Base-by-base conservation (phyloP, 805 yeast genomes). In the Alloascoidea hylecoeti region DNA sequence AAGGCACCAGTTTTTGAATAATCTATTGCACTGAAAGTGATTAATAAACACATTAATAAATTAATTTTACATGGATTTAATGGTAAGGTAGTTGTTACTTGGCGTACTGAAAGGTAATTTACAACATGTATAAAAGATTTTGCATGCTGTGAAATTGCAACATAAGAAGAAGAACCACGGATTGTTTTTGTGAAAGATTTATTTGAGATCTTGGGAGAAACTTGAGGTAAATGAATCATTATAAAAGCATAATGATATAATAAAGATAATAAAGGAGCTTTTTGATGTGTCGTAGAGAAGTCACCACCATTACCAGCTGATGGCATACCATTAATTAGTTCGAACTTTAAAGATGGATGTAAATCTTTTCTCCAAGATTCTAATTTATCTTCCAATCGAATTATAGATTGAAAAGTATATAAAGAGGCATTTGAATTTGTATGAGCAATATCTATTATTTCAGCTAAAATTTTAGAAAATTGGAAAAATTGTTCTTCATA, bases 1-100 rank as follows among this genome's bases (percentile, higher is more conserved):
- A 85, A 56, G 1, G 89, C 76, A 0, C 95, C 95, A 30, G 86
- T 85, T 51, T 83, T 74, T 2, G 83, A 75, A 51, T 82, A 84
- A 44, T 85, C 95, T 40, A 86, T 60, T 0, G 85, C 72, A 13
- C 94, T 86, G 44, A 49, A 57, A 17, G 58, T 41, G 17, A 57
- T 46, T 19, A 55, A 40, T 5, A 55, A 38, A 23, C 55, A 49
- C 16, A 45, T 39, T 14, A 44, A 39, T 4, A 52, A 39, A 12
- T 46, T 39, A 5, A 43, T 33, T 32, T 53, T 41, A 1, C 57
- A 39, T 28, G 46, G 45, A 41, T 49, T 50, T 19, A 53, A 30
- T 16, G 55, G 52, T 9, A 58, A 38, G 5, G 58, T 51, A 40
- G 55, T 42, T 13, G 44, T 38, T 4, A 49, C 44, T 14, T 42